Conservation (phyloP, 1,139 yeast species). For the Blastobotrys raffinosifermentans region DNA sequence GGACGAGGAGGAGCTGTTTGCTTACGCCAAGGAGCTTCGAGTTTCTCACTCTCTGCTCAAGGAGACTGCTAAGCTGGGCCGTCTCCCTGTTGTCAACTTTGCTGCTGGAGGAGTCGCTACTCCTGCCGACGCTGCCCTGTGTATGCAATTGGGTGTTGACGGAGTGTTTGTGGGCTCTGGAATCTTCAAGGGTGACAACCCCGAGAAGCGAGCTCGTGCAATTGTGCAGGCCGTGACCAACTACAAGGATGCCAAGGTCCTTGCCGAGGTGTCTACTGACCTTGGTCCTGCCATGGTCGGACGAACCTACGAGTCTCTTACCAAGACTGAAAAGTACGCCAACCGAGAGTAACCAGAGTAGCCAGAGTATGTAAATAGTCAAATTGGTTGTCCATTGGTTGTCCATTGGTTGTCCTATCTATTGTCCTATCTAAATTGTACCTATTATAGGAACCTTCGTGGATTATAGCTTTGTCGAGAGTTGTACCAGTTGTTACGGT, state of each 20-base stretch:
- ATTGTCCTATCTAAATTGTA: no score
- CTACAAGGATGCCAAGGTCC: conserved; percentile 56
- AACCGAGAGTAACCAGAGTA: conserved; percentile 12
- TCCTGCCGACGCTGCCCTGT: conserved; percentile 83
- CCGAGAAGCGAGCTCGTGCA: conserved; percentile 70
- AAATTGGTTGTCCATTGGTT: no score
- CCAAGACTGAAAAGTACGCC: conserved; percentile 38
- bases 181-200: conserved; percentile 70
- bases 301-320: conserved; percentile 48
- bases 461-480: no score
- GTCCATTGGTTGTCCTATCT: no score
- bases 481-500: no score
- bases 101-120: conserved; percentile 93
- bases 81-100: conserved; percentile 78
- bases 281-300: conserved; percentile 77
- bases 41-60: conserved; percentile 54
- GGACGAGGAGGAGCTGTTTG: conserved; percentile 43
- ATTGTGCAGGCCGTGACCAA: conserved; percentile 79
- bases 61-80: conserved; percentile 46
- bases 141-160: conserved; percentile 89
- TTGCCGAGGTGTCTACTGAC: conserved; percentile 68
- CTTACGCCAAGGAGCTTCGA: conserved; percentile 52
- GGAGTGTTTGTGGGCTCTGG: conserved; percentile 93
- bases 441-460: no score
- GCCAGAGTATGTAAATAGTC: no score